phyloP scores from a whole-genome alignment of 331 rosid genomes.

The Acacia pycnantha region DNA sequence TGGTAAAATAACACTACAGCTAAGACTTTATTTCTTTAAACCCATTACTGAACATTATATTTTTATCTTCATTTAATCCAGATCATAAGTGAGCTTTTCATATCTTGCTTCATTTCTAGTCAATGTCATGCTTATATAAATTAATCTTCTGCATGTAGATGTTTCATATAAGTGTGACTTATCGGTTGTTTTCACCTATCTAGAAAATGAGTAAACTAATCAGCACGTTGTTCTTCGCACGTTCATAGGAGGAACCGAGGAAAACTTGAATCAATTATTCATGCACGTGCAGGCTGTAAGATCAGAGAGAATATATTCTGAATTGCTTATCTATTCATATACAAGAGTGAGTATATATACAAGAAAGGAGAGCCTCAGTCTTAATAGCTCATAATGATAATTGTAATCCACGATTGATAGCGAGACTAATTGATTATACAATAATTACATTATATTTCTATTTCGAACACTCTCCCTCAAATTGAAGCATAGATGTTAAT shows the following conservation, averaged over 20 bases:
- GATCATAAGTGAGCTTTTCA: not conserved
- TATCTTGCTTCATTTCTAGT: not conserved
- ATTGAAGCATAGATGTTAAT: no score
- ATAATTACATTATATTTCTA: no score
- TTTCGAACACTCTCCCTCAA: no score
- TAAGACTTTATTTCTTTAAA: not conserved
- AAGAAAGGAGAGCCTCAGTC: no score
- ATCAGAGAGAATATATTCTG: no score
- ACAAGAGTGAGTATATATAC: no score
- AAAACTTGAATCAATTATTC: not conserved
- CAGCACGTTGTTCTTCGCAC: no score
- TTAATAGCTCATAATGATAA: no score
- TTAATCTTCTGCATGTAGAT: not conserved
- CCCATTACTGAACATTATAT: not conserved
- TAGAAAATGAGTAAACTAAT: not conserved
- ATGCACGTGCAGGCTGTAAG: constrained; percentile 1
- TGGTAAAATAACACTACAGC: not conserved
- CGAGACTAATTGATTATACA: no score
- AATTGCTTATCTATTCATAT: no score
- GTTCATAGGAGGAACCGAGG: no score
- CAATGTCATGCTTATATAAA: not conserved
- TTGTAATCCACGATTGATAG: no score
- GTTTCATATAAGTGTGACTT: not conserved
- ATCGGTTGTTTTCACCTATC: not conserved
- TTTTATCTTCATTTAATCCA: not conserved